A percentile compares a stretch with the other conserved stretches of the same genome.
Evolutionary conservation across 2,329 filamentous ascomycete species (phyloP).

Genomic region (Talaromyces sp.): DNA sequence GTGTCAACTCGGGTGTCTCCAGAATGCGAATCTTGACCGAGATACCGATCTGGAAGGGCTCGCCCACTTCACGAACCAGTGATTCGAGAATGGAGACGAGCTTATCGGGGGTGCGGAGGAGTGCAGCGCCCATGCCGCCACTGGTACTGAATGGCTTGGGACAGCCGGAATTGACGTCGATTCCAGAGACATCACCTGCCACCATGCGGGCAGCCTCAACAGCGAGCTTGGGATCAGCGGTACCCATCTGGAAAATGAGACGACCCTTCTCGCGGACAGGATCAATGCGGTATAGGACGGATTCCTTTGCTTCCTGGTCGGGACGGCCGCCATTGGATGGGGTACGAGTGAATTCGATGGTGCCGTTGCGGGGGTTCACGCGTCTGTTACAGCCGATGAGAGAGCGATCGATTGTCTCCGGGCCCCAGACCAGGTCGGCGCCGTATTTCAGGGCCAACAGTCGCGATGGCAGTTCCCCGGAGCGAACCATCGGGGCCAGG

Average conservation of each 20-base stretch:
- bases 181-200: slow-evolving; percentile 84
- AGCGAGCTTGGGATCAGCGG: slow-evolving; percentile 77
- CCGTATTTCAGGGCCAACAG: slow-evolving; percentile 90
- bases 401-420: slow-evolving; percentile 89
- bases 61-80: slow-evolving; percentile 75
- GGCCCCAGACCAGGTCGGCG: slow-evolving; percentile 96
- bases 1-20: slow-evolving; percentile 74
- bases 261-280: slow-evolving; percentile 73
- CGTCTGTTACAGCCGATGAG: slow-evolving; percentile 84
- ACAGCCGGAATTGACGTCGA: slow-evolving; percentile 97
- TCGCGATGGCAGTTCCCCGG: slow-evolving; percentile 90
- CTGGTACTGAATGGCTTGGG: slow-evolving; percentile 94
- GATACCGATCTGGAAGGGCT: slow-evolving; percentile 83
- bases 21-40: slow-evolving; percentile 95
- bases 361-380: slow-evolving; percentile 74
- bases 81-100: slow-evolving; percentile 81
- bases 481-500: slow-evolving; percentile 95
- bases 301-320: slow-evolving; percentile 52
- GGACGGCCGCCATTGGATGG: slow-evolving; percentile 66
- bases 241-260: slow-evolving; percentile 91
- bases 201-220: slow-evolving; percentile 83
- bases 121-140: slow-evolving; percentile 92
- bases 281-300: slow-evolving; percentile 81
- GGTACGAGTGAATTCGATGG: slow-evolving; percentile 80
- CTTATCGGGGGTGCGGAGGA: slow-evolving; percentile 81